These are phyloP conservation scores for Closterium sp. DNA, from an alignment of 139 green algal species.

Conservation along the genomic window DNA sequence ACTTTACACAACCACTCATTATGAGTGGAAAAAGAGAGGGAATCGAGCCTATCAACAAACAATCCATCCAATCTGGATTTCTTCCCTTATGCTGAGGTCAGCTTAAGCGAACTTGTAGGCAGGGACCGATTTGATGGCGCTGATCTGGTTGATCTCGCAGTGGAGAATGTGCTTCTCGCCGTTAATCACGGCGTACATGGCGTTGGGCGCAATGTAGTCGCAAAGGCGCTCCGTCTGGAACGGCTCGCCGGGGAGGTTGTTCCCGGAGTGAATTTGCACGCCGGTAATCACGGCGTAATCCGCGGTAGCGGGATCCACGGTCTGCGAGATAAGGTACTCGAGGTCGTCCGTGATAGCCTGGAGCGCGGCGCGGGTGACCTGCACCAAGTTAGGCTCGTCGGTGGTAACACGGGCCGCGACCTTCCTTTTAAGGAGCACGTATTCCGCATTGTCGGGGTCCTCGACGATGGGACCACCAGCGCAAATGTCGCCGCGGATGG, in stretches of 20 bases:
- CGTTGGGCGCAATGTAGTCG: too few species aligned
- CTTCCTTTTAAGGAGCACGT: not conserved
- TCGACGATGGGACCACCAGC: not conserved
- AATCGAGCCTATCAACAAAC: too few species aligned
- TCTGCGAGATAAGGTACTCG: not conserved
- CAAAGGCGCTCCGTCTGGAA: too few species aligned
- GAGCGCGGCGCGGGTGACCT: not conserved
- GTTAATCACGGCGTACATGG: too few species aligned
- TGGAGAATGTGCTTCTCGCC: too few species aligned
- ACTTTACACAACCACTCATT: too few species aligned
- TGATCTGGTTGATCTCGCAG: too few species aligned
- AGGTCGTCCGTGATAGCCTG: not conserved
- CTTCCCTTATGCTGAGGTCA: too few species aligned
- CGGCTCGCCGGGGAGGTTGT: not conserved
- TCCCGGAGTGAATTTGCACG: not conserved
- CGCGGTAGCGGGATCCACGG: not conserved
- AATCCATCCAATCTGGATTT: too few species aligned
- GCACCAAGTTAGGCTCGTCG: not conserved
- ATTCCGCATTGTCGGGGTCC: slow-evolving; percentile 1
- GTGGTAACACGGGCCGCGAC: not conserved
- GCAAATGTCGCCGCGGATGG: not conserved
- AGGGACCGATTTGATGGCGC: too few species aligned
- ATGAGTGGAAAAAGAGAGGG: too few species aligned
- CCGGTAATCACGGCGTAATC: slow-evolving; percentile 1
- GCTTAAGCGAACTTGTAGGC: too few species aligned